A percentile compares a stretch with the other conserved stretches of the same genome.
phyloP scores from a whole-genome alignment of 192 early-diverging fungal species.

The Gonapodya prolifera region DNA sequence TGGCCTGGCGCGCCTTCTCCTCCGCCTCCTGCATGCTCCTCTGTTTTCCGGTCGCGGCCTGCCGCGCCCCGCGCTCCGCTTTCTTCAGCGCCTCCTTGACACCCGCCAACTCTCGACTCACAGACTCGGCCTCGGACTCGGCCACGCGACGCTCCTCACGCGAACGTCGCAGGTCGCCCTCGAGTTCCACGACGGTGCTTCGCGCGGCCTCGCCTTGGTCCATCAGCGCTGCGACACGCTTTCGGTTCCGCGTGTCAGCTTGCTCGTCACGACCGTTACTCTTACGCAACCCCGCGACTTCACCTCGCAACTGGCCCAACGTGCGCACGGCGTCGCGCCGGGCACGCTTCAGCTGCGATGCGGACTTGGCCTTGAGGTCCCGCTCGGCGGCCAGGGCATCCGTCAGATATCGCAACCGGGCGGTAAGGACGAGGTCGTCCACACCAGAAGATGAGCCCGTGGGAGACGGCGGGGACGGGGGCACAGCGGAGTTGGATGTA shows the following conservation, averaged over 20 bases:
- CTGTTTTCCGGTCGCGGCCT: not conserved
- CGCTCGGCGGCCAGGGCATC: not conserved
- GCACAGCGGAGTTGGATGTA: not conserved
- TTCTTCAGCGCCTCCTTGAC: not conserved
- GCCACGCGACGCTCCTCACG: not conserved
- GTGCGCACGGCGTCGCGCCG: not conserved
- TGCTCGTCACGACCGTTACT: not conserved
- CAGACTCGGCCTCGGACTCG: not conserved
- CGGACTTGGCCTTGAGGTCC: not conserved
- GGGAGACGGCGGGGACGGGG: not conserved
- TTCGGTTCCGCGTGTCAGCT: not conserved
- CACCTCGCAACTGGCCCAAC: not conserved
- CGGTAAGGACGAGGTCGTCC: not conserved
- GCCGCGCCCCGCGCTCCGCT: not conserved
- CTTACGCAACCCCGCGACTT: not conserved
- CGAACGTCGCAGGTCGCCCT: not conserved
- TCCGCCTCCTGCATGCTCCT: not conserved
- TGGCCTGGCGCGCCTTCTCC: not conserved
- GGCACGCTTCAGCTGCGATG: not conserved
- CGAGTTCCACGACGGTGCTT: not conserved
- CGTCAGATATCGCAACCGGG: not conserved
- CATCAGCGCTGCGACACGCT: not conserved
- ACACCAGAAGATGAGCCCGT: not conserved
- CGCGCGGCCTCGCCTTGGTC: not conserved
- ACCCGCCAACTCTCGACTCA: not conserved